Evolutionary conservation across 306 rosid genomes (phyloP).

Genomic region (Glycine tomentella): DNA sequence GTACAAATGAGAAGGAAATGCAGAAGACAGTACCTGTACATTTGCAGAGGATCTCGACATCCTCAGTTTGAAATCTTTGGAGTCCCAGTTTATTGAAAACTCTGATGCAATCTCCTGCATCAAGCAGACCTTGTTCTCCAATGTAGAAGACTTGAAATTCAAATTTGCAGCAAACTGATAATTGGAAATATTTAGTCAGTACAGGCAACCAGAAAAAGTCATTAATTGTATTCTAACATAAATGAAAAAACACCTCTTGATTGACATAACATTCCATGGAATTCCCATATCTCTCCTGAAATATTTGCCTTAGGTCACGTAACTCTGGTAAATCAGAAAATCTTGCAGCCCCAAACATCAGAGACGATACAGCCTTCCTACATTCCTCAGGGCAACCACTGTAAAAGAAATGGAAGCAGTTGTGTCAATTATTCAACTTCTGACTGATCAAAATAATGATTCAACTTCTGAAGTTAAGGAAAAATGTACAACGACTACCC

Average conservation of each 20-base stretch:
- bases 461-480: neutral
- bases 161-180: slow-evolving; percentile 81
- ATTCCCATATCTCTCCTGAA: slow-evolving; percentile 84
- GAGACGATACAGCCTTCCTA: slow-evolving; percentile 79
- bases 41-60: slow-evolving; percentile 67
- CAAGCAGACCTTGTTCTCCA: slow-evolving; percentile 81
- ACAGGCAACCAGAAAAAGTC: slow-evolving; percentile 35
- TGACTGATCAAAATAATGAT: too few relatives aligned
- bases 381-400: slow-evolving; percentile 98
- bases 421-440: neutral
- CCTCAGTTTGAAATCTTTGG: slow-evolving; percentile 73
- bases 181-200: slow-evolving; percentile 47
- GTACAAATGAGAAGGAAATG: slow-evolving; percentile 41
- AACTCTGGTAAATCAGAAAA: slow-evolving; percentile 97
- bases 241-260: slow-evolving; percentile 60
- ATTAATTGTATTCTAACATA: slow-evolving; percentile 7
- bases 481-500: slow-evolving; percentile 19
- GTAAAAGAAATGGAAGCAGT: slow-evolving; percentile 47
- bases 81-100: slow-evolving; percentile 86
- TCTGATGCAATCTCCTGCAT: slow-evolving; percentile 81
- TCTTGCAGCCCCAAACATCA: slow-evolving; percentile 94
- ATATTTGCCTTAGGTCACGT: slow-evolving; percentile 86
- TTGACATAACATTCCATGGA: slow-evolving; percentile 66
- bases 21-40: slow-evolving; percentile 59
- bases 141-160: slow-evolving; percentile 68